Percentiles rank a stretch among this genome's conserved stretches.
Conservation (phyloP, 1,284 basidiomycete genomes). For the Ceratobasidium papillatum region DNA sequence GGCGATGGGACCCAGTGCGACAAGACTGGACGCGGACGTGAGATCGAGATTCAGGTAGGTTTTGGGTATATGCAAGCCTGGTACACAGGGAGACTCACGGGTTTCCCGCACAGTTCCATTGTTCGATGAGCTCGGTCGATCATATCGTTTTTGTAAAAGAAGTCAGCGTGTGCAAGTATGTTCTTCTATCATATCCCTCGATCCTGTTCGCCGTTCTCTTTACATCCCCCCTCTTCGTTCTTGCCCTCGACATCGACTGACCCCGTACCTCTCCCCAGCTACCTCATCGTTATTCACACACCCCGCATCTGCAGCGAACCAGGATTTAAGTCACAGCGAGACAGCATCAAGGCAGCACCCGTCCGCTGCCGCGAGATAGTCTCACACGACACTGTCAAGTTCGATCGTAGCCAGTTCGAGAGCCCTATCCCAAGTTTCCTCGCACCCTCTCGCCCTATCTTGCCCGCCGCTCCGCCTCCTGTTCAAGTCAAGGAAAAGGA, state of each 20-base stretch:
- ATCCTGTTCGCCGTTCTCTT: background rate
- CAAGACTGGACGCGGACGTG: slow-evolving; percentile 83
- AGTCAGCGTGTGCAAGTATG: slow-evolving; percentile 40
- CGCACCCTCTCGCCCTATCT: slow-evolving; percentile 53
- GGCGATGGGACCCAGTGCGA: slow-evolving; percentile 90
- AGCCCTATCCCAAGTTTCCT: slow-evolving; percentile 61
- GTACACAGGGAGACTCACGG: background rate
- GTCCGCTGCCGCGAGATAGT: slow-evolving; percentile 81
- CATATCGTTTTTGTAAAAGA: slow-evolving; percentile 44
- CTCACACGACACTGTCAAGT: slow-evolving; percentile 32
- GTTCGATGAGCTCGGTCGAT: slow-evolving; percentile 85
- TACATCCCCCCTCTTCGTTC: background rate
- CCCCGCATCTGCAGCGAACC: slow-evolving; percentile 91
- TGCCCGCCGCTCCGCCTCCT: slow-evolving; percentile 44
- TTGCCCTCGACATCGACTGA: slow-evolving; percentile 15
- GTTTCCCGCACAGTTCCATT: slow-evolving; percentile 77
- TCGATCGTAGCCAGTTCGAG: slow-evolving; percentile 61
- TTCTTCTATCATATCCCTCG: slow-evolving; percentile 14
- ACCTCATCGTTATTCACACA: slow-evolving; percentile 91
- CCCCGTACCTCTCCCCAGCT: slow-evolving; percentile 57
- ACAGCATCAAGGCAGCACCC: slow-evolving; percentile 68
- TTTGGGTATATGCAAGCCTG: background rate
- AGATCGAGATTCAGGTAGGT: slow-evolving; percentile 89
- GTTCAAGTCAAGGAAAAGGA: background rate
- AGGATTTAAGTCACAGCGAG: slow-evolving; percentile 80